Evolutionary conservation across 1,284 basidiomycete species (phyloP), one percentile per base, ranked within the genome.

Genomic region (Leccinum subfulvum): DNA sequence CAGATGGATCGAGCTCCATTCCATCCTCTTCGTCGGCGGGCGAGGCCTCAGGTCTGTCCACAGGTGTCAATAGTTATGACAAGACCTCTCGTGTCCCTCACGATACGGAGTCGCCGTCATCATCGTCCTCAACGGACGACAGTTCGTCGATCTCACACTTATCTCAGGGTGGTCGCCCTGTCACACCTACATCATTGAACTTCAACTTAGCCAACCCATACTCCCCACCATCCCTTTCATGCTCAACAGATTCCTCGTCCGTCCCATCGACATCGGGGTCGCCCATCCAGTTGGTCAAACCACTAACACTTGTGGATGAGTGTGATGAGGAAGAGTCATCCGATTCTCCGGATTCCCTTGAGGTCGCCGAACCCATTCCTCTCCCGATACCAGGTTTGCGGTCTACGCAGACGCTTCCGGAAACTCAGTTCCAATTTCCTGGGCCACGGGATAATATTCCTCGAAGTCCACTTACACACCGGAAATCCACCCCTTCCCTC

Each of bases 161-260:
- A 56, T 76, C 75, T 3, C 72, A 67, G 51, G 51, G 61, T 51
- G 70, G 71, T 10, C 72, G 73, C 51, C 77, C 76, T 9, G 64
- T 72, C 9, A 76, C 79, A 2, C 79, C 79, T 16, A 79, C 75
- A 6, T 75, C 78, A n/a, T 67, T 77, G 30, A 77, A 75, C 59
- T 75, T 77, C 57, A 75, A 72, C 30, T 61, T 78, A 57, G 72
- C 69, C 37, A 74, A 74, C 58, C 68, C 73, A 18, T 71, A 71
- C 47, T 73, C 72, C 6, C 74, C 78, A 51, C 81, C 81, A 54
- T 79, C 78, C 2, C 68, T 82, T 21, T 74, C 80, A 10, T 80
- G 77, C 3, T 83, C 81, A 2, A 77, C 79, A 0, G 81, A 82
- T 58, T 83, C 80, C 3, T 63, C 82, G 21, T 79, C 78, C 2